phyloP scores from a whole-genome alignment of 164 flowering plant genomes.

The Paratinospora sagittata region DNA sequence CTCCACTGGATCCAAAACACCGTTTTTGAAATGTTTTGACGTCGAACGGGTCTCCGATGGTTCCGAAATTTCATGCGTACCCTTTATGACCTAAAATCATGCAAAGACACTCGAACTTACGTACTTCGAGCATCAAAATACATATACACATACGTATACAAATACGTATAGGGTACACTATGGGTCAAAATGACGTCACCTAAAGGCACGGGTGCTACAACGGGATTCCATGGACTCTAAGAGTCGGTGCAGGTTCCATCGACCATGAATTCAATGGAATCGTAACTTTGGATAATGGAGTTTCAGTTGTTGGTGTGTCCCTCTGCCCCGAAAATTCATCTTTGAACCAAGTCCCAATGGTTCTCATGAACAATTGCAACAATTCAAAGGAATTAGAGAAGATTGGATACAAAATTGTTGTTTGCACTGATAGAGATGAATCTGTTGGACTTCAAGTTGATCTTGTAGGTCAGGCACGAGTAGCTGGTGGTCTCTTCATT shows the following conservation, averaged over 20 bases:
- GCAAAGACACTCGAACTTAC: no score
- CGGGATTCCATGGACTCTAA: conserved; percentile 19
- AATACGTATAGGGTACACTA: no score
- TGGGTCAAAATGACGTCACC: no score
- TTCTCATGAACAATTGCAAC: conserved; percentile 3
- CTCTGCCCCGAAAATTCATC: neutral
- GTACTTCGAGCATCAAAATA: no score
- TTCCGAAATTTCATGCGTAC: no score
- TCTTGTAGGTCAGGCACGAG: neutral
- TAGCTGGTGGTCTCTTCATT: conserved; percentile 9
- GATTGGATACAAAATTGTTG: conserved; percentile 5
- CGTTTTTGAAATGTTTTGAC: no score
- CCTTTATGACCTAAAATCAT: no score
- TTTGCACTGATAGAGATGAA: neutral
- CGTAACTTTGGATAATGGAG: conserved; percentile 10
- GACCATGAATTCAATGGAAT: conserved; percentile 14
- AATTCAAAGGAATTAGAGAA: neutral
- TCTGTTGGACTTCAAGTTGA: neutral
- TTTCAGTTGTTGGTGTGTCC: neutral
- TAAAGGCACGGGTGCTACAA: no score
- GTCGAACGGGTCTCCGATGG: no score
- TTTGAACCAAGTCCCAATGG: neutral
- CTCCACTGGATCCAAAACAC: no score
- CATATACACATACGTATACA: no score
- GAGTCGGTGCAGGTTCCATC: conserved; percentile 22